phyloP scores from a whole-genome alignment of 2,329 filamentous ascomycete species.

The Graphilbum sp. region DNA sequence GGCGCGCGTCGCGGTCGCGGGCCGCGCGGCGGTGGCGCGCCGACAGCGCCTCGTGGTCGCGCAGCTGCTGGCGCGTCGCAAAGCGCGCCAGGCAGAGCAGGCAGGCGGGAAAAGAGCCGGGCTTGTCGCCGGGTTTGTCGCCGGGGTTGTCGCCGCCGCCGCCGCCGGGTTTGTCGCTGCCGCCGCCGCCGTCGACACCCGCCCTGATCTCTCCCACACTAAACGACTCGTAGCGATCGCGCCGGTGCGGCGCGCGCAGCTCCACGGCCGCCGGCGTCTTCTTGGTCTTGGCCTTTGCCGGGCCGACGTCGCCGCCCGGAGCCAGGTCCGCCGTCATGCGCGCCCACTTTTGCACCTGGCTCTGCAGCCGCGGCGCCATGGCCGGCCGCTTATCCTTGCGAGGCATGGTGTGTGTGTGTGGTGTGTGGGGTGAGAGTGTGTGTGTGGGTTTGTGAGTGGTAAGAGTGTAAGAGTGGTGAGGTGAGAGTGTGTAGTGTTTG shows the following conservation, averaged over 20 bases:
- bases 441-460: no score
- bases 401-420: background rate
- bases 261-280: no score
- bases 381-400: slow-evolving; percentile 13
- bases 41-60: slow-evolving; percentile 13
- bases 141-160: no score
- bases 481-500: no score
- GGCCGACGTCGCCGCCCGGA: background rate
- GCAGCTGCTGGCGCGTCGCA: slow-evolving; percentile 23
- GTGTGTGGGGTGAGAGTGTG: background rate
- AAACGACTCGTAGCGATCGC: slow-evolving; percentile 36
- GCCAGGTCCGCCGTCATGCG: slow-evolving; percentile 48
- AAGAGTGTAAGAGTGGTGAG: no score
- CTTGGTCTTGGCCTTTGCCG: background rate
- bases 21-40: slow-evolving; percentile 10
- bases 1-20: slow-evolving; percentile 6
- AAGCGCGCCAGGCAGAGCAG: slow-evolving; percentile 46
- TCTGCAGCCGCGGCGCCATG: slow-evolving; percentile 29
- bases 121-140: no score
- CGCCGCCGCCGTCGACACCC: no score
- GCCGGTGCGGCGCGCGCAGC: slow-evolving; percentile 12
- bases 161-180: no score
- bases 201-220: slow-evolving; percentile 14
- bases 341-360: slow-evolving; percentile 51
- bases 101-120: no score